Evolutionary conservation across 371 early-diverging fungal genomes (phyloP).

Genomic region (Rhizopus microsporus): DNA sequence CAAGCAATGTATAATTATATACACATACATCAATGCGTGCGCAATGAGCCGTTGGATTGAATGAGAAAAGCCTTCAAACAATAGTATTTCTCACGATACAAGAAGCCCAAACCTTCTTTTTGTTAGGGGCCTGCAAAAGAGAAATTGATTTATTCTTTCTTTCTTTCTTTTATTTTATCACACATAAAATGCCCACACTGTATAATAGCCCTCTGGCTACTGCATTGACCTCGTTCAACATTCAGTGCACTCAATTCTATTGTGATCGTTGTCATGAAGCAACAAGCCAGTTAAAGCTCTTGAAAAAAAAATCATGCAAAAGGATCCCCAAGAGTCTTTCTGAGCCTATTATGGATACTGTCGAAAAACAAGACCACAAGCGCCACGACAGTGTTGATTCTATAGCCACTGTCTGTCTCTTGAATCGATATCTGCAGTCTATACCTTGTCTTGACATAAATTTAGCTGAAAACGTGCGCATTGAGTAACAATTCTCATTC

Average conservation of each 20-base stretch:
- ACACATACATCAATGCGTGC: too few relatives aligned
- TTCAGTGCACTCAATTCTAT: conserved; percentile 36
- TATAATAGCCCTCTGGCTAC: background rate
- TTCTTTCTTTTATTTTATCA: background rate
- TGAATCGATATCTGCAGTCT: conserved; percentile 15
- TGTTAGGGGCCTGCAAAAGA: background rate
- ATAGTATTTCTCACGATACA: too few relatives aligned
- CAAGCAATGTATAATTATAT: too few relatives aligned
- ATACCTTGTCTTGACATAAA: conserved; percentile 22
- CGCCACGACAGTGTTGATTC: background rate
- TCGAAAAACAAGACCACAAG: conserved; percentile 3
- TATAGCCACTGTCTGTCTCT: conserved; percentile 6
- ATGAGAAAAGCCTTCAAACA: too few relatives aligned
- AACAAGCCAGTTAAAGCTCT: background rate
- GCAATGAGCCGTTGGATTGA: too few relatives aligned
- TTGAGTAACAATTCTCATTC: conserved; percentile 13
- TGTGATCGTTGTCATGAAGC: background rate
- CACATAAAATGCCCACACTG: conserved; percentile 1
- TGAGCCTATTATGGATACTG: conserved; percentile 1
- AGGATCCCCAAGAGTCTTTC: conserved; percentile 1
- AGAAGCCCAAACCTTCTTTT: background rate
- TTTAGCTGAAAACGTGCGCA: conserved; percentile 31
- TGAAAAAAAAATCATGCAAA: conserved; percentile 1
- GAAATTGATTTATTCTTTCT: too few relatives aligned
- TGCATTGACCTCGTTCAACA: conserved; percentile 19